These are phyloP conservation scores for Citrus maxima DNA, from an alignment of 345 rosid genomes.

Conservation along the genomic window DNA sequence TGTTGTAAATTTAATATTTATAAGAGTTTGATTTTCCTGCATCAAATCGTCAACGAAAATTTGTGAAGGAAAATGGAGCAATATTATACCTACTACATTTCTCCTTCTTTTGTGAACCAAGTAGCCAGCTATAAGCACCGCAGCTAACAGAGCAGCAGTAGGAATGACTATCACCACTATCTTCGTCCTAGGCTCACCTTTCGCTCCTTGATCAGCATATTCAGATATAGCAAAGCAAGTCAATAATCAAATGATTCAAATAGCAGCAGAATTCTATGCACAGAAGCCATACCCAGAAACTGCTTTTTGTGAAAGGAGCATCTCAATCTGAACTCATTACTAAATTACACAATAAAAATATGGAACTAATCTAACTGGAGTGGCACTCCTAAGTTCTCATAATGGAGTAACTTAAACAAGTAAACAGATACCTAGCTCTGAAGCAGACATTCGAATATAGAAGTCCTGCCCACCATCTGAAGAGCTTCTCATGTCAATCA, in stretches of 20 bases:
- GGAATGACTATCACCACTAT: too few species aligned
- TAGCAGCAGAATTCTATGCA: not conserved
- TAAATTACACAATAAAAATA: not conserved
- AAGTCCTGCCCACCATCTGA: too few species aligned
- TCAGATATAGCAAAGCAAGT: constrained; percentile 13
- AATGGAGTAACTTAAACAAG: not conserved
- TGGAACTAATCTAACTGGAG: not conserved
- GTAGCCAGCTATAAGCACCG: constrained; percentile 16
- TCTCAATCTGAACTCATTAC: constrained; percentile 15
- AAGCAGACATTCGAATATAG: too few species aligned
- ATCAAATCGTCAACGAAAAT: too few species aligned
- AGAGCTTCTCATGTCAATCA: accelerated
- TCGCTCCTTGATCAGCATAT: too few species aligned
- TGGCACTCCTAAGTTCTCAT: not conserved
- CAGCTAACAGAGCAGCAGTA: too few species aligned
- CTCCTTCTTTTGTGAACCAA: constrained; percentile 4
- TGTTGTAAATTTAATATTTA: too few species aligned
- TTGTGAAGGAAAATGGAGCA: not conserved
- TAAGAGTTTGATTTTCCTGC: too few species aligned
- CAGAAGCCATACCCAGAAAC: not conserved
- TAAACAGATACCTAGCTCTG: too few species aligned
- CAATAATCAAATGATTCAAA: too few species aligned
- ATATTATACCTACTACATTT: too few species aligned
- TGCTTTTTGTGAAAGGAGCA: not conserved
- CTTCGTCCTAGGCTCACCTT: too few species aligned